Percentiles rank a stretch among this genome's conserved stretches.
These are phyloP conservation scores for Leccinum pachyderme DNA, from an alignment of 1,284 basidiomycete species.

Conservation along the genomic window DNA sequence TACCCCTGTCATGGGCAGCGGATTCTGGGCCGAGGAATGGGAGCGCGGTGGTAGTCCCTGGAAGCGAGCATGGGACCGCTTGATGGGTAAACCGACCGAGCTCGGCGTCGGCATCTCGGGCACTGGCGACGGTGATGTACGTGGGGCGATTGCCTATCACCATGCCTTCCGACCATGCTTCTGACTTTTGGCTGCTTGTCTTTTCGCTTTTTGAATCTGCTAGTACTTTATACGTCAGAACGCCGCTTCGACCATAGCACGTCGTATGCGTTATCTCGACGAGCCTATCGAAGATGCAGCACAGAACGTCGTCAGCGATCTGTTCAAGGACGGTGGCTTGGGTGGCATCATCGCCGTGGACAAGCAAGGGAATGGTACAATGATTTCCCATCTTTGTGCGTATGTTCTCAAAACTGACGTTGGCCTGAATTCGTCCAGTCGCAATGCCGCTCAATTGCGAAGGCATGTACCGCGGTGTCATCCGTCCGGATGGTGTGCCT, in stretches of 20 bases:
- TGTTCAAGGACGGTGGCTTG: conserved; percentile 53
- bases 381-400: conserved; percentile 5
- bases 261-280: conserved; percentile 59
- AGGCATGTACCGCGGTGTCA: conserved; percentile 81
- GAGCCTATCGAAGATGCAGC: conserved; percentile 59
- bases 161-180: not conserved
- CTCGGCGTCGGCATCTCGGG: conserved; percentile 75
- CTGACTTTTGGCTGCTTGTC: not conserved
- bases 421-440: conserved; percentile 38
- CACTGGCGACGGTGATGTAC: conserved; percentile 85
- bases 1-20: conserved; percentile 74
- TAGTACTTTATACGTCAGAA: conserved; percentile 77
- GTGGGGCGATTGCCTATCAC: conserved; percentile 36
- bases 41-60: conserved; percentile 35
- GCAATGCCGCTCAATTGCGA: conserved; percentile 68
- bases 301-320: conserved; percentile 51
- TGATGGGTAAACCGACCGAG: conserved; percentile 36
- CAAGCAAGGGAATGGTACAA: conserved; percentile 56
- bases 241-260: conserved; percentile 64
- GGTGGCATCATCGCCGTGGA: conserved; percentile 77
- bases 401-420: conserved; percentile 3
- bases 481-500: conserved; percentile 61
- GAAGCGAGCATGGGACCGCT: conserved; percentile 40
- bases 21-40: conserved; percentile 86
- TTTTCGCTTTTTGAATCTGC: not conserved